Evolutionary conservation across 495 filamentous ascomycete genomes (phyloP).

Genomic region (Aspergillus heteromorphus): DNA sequence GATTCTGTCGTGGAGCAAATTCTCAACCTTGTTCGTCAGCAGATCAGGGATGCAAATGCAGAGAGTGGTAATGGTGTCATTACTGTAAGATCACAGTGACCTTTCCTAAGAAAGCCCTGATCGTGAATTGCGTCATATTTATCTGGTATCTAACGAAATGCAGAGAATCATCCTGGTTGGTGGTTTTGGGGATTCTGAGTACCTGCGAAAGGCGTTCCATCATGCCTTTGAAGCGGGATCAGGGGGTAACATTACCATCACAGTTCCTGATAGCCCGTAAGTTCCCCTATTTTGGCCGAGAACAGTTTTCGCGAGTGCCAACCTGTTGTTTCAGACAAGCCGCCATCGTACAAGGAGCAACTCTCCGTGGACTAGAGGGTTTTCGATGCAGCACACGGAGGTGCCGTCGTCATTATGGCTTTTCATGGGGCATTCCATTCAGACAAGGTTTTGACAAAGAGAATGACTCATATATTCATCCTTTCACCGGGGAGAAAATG

Average conservation of each 20-base stretch:
- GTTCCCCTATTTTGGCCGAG: background rate
- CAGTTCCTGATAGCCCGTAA: slow-evolving; percentile 5
- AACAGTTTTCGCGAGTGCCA: background rate
- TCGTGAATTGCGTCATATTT: slow-evolving; percentile 5
- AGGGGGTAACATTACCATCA: slow-evolving; percentile 15
- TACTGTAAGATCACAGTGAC: slow-evolving; percentile 19
- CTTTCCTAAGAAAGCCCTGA: background rate
- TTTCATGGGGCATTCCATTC: background rate
- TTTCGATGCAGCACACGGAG: background rate
- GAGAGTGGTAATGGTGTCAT: background rate
- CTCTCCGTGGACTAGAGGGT: slow-evolving; percentile 4
- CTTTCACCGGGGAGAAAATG: background rate
- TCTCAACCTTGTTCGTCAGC: slow-evolving; percentile 44
- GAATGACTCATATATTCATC: background rate
- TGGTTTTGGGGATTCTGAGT: slow-evolving; percentile 61
- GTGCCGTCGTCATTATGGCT: slow-evolving; percentile 6
- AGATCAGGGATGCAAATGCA: slow-evolving; percentile 23
- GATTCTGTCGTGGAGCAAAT: slow-evolving; percentile 53
- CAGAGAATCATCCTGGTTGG: slow-evolving; percentile 62
- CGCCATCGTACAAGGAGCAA: slow-evolving; percentile 6
- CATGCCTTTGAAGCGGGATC: slow-evolving; percentile 41
- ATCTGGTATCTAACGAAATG: slow-evolving; percentile 14
- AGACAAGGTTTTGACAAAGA: background rate
- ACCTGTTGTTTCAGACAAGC: slow-evolving; percentile 4
- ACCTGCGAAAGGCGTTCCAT: slow-evolving; percentile 36